Evolutionary conservation across 768 basidiomycete genomes (phyloP), one percentile per base, ranked within the genome.

Genomic region (Mycena capillaripes): DNA sequence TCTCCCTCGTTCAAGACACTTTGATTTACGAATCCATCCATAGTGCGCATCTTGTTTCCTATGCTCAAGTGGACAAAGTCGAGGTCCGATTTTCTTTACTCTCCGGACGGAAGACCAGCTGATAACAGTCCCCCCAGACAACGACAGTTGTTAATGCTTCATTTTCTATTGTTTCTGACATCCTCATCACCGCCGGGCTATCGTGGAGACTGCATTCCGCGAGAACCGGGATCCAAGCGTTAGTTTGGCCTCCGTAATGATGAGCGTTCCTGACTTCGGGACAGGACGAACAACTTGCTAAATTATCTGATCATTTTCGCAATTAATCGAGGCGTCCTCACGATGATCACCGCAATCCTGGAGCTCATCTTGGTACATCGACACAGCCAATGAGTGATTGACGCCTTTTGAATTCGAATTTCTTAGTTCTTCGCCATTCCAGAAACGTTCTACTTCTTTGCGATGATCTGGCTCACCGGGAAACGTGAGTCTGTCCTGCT

Each of bases 371-470:
- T 70, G 61, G 69, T 68, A 36, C 42, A 46, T 57, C 8, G 8
- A 48, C n/a, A 48, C 46, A 23, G 46, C 46, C 46, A 23, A 23
- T 8, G 21, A 17, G 4, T 30, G 48, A 34, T 29, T 30, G 27
- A 23, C 17, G 3, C 5, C 12, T 14, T 29, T 32, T 10, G 40
- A n/a, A 36, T 19, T 14, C 25, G 11, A 4, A 40, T n/a, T 3
- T 23, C 52, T 1, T 19, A 70, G 69, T 70, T 70, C 62, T 30
- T 70, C 38, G 36, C 69, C 9, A 8, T 56, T 32, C 69, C 69
- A 6, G 69, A 62, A 32, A 70, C 69, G 32, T 70, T 70, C 62
- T 63, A 70, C n/a, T 70, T 70, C 55, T 57, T 64, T 40, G 12
- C 56, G 16, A 58, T 57, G 40, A 8, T 70, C 23, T 16, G 56